Evolutionary conservation across 176 grass and related monocot species (phyloP).

Genomic region (Paspalum notatum): DNA sequence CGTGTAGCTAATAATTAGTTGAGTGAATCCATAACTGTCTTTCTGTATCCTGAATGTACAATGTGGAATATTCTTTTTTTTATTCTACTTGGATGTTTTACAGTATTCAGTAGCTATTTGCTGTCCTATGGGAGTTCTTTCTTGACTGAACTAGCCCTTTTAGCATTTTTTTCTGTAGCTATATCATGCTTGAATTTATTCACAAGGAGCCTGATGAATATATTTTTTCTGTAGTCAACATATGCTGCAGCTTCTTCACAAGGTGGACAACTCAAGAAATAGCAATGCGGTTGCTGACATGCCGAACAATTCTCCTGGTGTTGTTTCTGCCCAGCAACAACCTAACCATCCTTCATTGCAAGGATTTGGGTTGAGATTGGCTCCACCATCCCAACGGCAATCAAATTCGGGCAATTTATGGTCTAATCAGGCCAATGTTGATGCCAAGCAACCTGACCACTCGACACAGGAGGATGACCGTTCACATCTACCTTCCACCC

Average conservation of each 20-base stretch:
- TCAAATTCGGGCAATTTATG: constrained; percentile 51
- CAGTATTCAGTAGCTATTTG: constrained; percentile 2
- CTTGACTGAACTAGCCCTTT: constrained; percentile 6
- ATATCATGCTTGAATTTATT: constrained; percentile 60
- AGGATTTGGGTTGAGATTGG: constrained; percentile 75
- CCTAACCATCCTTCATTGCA: constrained; percentile 66
- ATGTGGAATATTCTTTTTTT: not conserved
- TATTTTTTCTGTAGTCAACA: constrained; percentile 81
- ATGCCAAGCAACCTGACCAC: constrained; percentile 59
- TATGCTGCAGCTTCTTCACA: constrained; percentile 95
- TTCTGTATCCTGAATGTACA: constrained; percentile 23
- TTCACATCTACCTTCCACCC: constrained; percentile 49
- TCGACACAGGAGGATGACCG: constrained; percentile 49
- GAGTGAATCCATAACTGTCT: not conserved
- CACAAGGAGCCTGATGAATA: constrained; percentile 48
- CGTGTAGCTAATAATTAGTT: too few relatives aligned
- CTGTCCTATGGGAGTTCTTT: constrained; percentile 14
- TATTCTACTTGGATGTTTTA: constrained; percentile 9
- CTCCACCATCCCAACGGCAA: constrained; percentile 72
- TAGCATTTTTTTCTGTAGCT: constrained; percentile 47
- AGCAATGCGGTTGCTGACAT: constrained; percentile 48
- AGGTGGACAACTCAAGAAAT: constrained; percentile 76
- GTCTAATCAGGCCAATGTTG: constrained; percentile 54
- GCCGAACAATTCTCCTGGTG: constrained; percentile 45
- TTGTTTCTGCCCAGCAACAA: constrained; percentile 61